phyloP scores from a whole-genome alignment of 345 rosid species.

The Mangifera indica region DNA sequence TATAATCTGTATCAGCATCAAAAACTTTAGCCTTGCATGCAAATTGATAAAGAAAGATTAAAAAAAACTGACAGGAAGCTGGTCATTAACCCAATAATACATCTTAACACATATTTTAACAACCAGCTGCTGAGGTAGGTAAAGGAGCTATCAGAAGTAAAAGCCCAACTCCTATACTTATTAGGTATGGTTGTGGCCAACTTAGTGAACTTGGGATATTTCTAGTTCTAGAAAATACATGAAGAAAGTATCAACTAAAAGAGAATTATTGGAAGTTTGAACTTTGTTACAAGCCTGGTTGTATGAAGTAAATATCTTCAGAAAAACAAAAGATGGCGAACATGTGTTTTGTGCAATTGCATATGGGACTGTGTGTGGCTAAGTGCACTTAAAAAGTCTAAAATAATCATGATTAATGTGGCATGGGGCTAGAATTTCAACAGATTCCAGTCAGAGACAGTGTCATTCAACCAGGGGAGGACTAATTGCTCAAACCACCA shows the following conservation, averaged over 20 bases:
- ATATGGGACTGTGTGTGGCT: not conserved
- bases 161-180: not conserved
- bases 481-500: not conserved
- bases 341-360: not conserved
- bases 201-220: conserved; percentile 8
- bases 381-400: not conserved
- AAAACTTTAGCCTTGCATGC: conserved; percentile 19
- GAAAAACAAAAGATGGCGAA: not conserved
- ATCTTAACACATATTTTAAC: not conserved
- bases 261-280: not conserved
- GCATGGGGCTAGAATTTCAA: not conserved
- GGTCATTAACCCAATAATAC: conserved; percentile 6
- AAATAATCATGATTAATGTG: not conserved
- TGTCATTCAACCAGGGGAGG: not conserved
- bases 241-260: not conserved
- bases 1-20: conserved; percentile 46
- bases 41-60: not conserved
- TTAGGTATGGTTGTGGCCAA: not conserved
- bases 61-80: not conserved
- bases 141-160: not conserved
- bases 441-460: not conserved
- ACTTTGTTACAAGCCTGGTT: not conserved
- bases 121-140: not conserved
- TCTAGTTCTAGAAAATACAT: not conserved
- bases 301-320: not conserved